Base-by-base conservation (phyloP, 306 rosid species). In the Lablab purpureus region DNA sequence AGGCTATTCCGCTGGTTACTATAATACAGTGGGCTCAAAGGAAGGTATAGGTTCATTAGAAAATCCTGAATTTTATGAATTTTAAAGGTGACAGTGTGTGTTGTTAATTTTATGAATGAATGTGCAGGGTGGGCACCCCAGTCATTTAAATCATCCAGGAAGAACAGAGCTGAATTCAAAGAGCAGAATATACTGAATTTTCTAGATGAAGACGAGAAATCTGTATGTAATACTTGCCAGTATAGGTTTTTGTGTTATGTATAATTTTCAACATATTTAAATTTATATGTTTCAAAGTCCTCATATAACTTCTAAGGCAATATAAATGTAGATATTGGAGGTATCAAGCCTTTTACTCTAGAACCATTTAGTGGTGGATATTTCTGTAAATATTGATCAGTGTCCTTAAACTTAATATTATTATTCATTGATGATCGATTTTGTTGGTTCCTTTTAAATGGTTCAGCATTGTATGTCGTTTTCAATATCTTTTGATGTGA, bases 61-160 rank as follows among this genome's bases (percentile, higher is more conserved):
- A 76, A 40, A 46, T 67, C 30, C 69, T n/a, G 74, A 17, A 64
- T 51, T 66, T n/a, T n/a, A n/a, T n/a, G 50, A 75, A 43, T 25
- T 55, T 62, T 36, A 14, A 54, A 13, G 69, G 66, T 80, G 9
- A 40, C 67, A 2, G 13, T 40, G 13, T 40, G 45, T 68, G 41
- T 60, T 75, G 73, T 40, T 41, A 75, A 66, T 71, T n/a, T 70
- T 77, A 45, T 74, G 73, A 75, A 79, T 63, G 71, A 74, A 71
- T 78, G 23, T 85, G 92, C 88, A 95, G 99, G 99, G 56, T 95
- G 99, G 99, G 78, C 97, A 10, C 99, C 99, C 4, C 97, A 91
- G 81, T 21, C 97, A 34, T 93, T 95, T 89, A 85, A 82, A 79
- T 95, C 99, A 2, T 91, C 99, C 46, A 87, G 99, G 86, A 95